phyloP scores from a whole-genome alignment of 2,329 filamentous ascomycete genomes.

The Claviceps spartinae region DNA sequence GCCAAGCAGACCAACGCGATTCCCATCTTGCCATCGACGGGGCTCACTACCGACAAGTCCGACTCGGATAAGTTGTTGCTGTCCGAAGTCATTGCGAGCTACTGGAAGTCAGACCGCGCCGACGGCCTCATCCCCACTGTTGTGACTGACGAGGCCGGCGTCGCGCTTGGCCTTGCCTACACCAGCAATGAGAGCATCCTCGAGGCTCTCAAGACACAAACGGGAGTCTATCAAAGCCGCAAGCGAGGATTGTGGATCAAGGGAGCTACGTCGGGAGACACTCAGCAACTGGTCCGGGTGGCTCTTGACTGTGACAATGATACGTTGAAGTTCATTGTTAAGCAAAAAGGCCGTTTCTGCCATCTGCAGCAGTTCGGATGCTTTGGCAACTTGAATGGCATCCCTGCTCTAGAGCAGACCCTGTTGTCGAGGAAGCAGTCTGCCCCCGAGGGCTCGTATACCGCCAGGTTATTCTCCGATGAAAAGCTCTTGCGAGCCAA shows the following conservation, averaged over 20 bases:
- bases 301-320: constrained; percentile 89
- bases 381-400: constrained; percentile 72
- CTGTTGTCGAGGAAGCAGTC: constrained; percentile 67
- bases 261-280: constrained; percentile 85
- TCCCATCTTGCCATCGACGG: constrained; percentile 59
- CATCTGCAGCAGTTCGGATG: constrained; percentile 86
- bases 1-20: constrained; percentile 43
- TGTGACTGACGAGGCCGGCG: constrained; percentile 76
- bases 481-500: constrained; percentile 82
- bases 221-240: constrained; percentile 87
- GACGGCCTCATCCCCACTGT: constrained; percentile 82
- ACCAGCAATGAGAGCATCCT: constrained; percentile 82
- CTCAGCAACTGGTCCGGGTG: constrained; percentile 75
- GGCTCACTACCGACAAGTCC: constrained; percentile 54
- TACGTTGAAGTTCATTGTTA: constrained; percentile 78
- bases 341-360: constrained; percentile 86
- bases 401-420: constrained; percentile 78
- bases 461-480: constrained; percentile 82
- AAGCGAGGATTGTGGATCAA: constrained; percentile 96
- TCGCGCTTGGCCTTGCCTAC: constrained; percentile 82
- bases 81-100: constrained; percentile 57
- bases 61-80: constrained; percentile 43
- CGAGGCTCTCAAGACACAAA: constrained; percentile 66
- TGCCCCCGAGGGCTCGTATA: constrained; percentile 84
- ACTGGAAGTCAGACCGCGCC: constrained; percentile 66